Conservation (phyloP, 2,329 filamentous ascomycete genomes). For the Orbilia javanica region DNA sequence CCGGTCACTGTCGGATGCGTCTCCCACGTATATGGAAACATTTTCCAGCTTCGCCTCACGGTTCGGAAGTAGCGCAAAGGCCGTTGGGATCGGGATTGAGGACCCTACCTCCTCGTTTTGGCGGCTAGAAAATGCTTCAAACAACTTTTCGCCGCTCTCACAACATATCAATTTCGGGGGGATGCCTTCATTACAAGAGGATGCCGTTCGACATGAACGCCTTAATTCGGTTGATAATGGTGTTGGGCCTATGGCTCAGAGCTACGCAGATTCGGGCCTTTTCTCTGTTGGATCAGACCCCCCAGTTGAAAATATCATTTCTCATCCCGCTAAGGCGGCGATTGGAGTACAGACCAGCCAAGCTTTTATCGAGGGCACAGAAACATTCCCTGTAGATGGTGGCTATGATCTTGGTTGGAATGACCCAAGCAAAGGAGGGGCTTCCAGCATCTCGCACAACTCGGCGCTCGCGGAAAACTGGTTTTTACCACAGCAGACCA, state of each 20-base stretch:
- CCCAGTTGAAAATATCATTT: conserved; percentile 34
- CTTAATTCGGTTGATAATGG: conserved; percentile 55
- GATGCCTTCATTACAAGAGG: conserved; percentile 55
- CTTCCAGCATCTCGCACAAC: conserved; percentile 22
- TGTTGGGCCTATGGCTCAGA: conserved; percentile 51
- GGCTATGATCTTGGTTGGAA: conserved; percentile 45
- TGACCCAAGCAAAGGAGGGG: conserved; percentile 18
- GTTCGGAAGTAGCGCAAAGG: conserved; percentile 42
- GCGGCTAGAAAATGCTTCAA: conserved; percentile 55
- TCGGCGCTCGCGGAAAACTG: conserved; percentile 41
- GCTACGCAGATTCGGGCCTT: conserved; percentile 49
- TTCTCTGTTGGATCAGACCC: conserved; percentile 53
- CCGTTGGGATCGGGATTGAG: conserved; percentile 51
- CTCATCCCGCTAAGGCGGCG: conserved; percentile 32
- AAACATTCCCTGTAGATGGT: conserved; percentile 31
- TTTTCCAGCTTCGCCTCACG: conserved; percentile 53
- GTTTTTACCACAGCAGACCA: conserved; percentile 48
- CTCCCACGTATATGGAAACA: conserved; percentile 52
- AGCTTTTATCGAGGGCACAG: conserved; percentile 12
- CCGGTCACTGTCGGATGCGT: conserved; percentile 55
- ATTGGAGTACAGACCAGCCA: conserved; percentile 38
- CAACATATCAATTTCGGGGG: conserved; percentile 57
- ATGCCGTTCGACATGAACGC: conserved; percentile 48
- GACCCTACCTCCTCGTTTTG: conserved; percentile 54
- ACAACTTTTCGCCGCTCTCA: conserved; percentile 52